A percentile compares a stretch with the other conserved stretches of the same genome.
These are phyloP conservation scores for Saccharomycopsis fibuligera DNA, from an alignment of 805 yeast genomes.

Conservation along the genomic window DNA sequence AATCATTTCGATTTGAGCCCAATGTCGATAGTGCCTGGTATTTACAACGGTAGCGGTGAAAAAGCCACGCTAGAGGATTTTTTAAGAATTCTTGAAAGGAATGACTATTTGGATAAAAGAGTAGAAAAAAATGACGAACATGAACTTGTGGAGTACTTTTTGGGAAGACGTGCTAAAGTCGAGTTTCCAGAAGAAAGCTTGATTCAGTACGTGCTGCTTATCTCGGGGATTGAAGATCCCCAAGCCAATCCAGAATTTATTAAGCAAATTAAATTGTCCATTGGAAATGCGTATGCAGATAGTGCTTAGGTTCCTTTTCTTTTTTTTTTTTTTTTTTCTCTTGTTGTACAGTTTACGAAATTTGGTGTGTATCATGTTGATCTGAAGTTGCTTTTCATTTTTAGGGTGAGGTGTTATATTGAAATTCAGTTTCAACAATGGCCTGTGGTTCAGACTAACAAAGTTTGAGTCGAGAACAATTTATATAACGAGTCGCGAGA, in stretches of 20 bases:
- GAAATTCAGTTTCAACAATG: too few relatives aligned
- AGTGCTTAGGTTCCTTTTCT: too few relatives aligned
- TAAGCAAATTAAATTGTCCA: conserved; percentile 11
- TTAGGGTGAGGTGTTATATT: too few relatives aligned
- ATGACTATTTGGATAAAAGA: conserved; percentile 25
- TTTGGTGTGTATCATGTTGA: too few relatives aligned
- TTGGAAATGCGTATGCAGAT: conserved; percentile 16
- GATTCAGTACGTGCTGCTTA: conserved; percentile 22
- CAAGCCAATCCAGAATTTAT: conserved; percentile 21
- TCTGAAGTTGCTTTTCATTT: too few relatives aligned
- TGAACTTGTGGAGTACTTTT: conserved; percentile 25
- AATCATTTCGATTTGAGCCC: conserved; percentile 29
- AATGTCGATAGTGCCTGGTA: conserved; percentile 1
- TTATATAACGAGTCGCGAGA: too few relatives aligned
- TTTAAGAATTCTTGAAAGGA: conserved; percentile 25
- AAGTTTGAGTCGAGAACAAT: too few relatives aligned
- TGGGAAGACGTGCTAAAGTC: conserved; percentile 27
- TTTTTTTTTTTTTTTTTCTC: too few relatives aligned
- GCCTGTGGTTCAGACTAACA: too few relatives aligned
- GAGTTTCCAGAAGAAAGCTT: conserved; percentile 27
- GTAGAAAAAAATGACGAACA: conserved; percentile 24
- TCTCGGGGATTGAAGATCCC: conserved; percentile 16
- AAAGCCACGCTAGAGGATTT: conserved; percentile 22
- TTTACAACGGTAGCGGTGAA: conserved; percentile 8
- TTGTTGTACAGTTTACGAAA: too few relatives aligned